Base-by-base conservation (phyloP, 139 green algal genomes). In the Chlamydomonas sphaeroides region DNA sequence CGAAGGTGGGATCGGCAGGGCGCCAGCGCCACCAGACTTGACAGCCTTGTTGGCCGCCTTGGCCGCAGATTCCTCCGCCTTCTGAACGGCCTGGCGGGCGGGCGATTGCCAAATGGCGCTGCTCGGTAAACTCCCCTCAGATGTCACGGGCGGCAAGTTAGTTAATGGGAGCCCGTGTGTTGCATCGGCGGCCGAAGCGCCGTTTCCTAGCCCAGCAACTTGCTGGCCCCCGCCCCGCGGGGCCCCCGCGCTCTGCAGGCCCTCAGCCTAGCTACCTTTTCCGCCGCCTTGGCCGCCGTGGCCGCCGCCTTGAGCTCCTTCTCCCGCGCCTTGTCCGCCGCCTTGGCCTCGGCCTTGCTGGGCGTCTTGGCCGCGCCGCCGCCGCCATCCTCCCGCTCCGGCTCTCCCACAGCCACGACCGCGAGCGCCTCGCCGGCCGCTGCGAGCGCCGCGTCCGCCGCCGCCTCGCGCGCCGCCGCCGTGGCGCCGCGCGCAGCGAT, bases 381-480 rank as follows among this genome's bases (percentile, higher is more conserved):
- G n/a, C n/a, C n/a, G n/a, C n/a, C n/a, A n/a, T n/a, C 38, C 25
- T 78, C n/a, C n/a, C n/a, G n/a, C n/a, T n/a, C n/a, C n/a, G n/a
- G n/a, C n/a, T n/a, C n/a, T n/a, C n/a, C n/a, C n/a, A n/a, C n/a
- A n/a, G n/a, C n/a, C n/a, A n/a, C n/a, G n/a, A n/a, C n/a, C n/a
- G n/a, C n/a, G n/a, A n/a, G n/a, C n/a, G n/a, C 71, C 35, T 36
- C 56, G 0, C 41, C 30, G 3, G 17, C 17, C 26, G 23, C 51
- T 14, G 51, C 48, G 36, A 62, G 61, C 5, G 28, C 42, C 20
- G 28, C 68, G 5, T 1, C 45, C 42, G 59, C 61, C 0, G 42
- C 74, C 17, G 42, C 74, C 74, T 71, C 62, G 1, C 36, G 56
- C 38, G 56, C 72, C 39, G 72, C 71, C 49, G 67, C 67, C 2